A percentile compares a stretch with the other conserved stretches of the same genome.
Evolutionary conservation across 2,329 filamentous ascomycete species (phyloP).

Genomic region (Fusarium denticulatum): DNA sequence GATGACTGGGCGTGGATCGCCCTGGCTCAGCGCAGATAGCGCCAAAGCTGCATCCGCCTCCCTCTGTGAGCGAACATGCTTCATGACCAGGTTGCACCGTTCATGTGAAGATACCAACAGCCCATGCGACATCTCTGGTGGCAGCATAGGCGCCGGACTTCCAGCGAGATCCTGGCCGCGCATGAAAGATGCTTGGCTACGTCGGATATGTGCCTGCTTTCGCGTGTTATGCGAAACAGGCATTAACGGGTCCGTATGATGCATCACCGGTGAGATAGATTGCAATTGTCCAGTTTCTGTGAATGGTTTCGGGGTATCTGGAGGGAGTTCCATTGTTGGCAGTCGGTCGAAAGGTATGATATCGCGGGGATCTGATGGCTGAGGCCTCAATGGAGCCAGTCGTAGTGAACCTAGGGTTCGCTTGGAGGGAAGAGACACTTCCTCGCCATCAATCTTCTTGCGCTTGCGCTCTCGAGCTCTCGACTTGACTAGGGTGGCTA

Average conservation of each 20-base stretch:
- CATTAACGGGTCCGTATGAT: constrained; percentile 36
- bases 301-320: constrained; percentile 18
- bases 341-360: constrained; percentile 31
- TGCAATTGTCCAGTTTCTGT: constrained; percentile 32
- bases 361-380: constrained; percentile 19
- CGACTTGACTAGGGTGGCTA: constrained; percentile 62
- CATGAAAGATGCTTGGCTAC: not conserved
- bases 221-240: constrained; percentile 48
- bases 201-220: constrained; percentile 5
- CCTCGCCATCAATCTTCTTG: constrained; percentile 56
- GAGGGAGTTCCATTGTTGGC: constrained; percentile 34
- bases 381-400: constrained; percentile 47
- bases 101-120: constrained; percentile 18
- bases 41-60: constrained; percentile 40
- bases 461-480: constrained; percentile 59
- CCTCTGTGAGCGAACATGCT: constrained; percentile 20
- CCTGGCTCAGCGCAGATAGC: constrained; percentile 39
- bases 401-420: constrained; percentile 26
- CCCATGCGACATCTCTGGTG: constrained; percentile 31
- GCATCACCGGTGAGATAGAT: constrained; percentile 23
- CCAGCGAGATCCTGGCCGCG: constrained; percentile 39
- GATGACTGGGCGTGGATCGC: constrained; percentile 13
- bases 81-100: constrained; percentile 15
- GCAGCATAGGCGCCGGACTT: constrained; percentile 34
- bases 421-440: constrained; percentile 41